A percentile compares a stretch with the other conserved stretches of the same genome.
phyloP scores from a whole-genome alignment of 805 yeast genomes.

The Candida andamanensis region DNA sequence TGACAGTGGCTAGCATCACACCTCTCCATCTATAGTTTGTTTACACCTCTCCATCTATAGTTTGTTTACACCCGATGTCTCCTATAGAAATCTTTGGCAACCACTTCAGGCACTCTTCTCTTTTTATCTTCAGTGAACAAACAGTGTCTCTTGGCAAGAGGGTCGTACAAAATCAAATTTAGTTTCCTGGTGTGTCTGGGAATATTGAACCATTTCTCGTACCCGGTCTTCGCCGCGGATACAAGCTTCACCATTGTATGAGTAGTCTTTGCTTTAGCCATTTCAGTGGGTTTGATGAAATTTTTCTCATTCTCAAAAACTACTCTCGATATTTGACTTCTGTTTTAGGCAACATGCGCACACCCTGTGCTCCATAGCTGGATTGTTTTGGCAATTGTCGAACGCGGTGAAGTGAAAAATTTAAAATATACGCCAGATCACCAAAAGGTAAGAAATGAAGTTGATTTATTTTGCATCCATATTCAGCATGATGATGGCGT shows the following conservation, averaged over 20 bases:
- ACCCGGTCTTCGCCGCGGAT: slow-evolving; percentile 90
- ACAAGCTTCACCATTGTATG: slow-evolving; percentile 79
- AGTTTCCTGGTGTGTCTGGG: slow-evolving; percentile 79
- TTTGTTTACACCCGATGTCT: slow-evolving; percentile 22
- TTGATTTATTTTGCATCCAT: slow-evolving; percentile 3
- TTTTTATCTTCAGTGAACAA: slow-evolving; percentile 83
- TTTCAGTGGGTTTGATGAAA: background rate
- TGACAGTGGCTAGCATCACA: no score
- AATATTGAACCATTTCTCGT: slow-evolving; percentile 69
- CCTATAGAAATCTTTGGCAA: slow-evolving; percentile 32
- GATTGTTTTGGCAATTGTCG: background rate
- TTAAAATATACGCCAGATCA: slow-evolving; percentile 9
- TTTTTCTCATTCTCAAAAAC: background rate
- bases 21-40: no score
- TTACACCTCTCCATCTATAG: no score
- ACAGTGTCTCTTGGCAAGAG: slow-evolving; percentile 83
- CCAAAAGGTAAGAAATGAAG: slow-evolving; percentile 6
- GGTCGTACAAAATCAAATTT: slow-evolving; percentile 82
- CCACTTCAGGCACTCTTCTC: slow-evolving; percentile 61
- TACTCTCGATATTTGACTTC: slow-evolving; percentile 3
- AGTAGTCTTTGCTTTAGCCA: slow-evolving; percentile 63
- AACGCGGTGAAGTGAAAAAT: slow-evolving; percentile 9
- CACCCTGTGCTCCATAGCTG: background rate
- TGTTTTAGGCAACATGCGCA: slow-evolving; percentile 1
- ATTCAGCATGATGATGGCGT: slow-evolving; percentile 14